Conservation (phyloP, 176 grass and related monocot genomes). For the Stipa capillata region DNA sequence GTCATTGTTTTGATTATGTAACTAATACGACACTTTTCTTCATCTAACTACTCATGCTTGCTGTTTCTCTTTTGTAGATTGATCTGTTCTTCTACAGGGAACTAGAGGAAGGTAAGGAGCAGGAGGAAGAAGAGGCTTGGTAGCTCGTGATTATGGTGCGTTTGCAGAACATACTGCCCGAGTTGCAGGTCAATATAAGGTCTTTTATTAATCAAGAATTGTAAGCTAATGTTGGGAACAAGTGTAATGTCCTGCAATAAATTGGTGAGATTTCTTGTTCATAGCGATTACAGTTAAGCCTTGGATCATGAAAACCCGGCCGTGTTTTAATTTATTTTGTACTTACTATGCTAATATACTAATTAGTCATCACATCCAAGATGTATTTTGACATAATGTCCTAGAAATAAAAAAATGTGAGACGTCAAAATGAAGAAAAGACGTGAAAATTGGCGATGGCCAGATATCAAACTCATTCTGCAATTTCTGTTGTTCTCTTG, state of each 20-base stretch:
- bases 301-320: no score
- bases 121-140: slow-evolving; percentile 55
- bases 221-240: no score
- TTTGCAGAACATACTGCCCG: slow-evolving; percentile 19
- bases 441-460: background rate
- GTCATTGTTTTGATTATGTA: background rate
- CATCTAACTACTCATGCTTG: background rate
- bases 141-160: slow-evolving; percentile 32
- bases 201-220: no score
- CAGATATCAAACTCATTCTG: no score
- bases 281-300: no score
- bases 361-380: background rate
- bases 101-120: slow-evolving; percentile 75
- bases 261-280: no score
- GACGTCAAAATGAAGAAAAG: background rate
- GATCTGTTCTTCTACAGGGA: slow-evolving; percentile 85
- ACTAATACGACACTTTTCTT: background rate
- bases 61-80: slow-evolving; percentile 33
- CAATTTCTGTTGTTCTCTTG: no score
- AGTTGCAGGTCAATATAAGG: no score
- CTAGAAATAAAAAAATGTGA: background rate
- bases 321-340: no score
- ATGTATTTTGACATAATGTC: no score
- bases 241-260: no score
- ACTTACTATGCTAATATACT: background rate